Percentiles rank a stretch among this genome's conserved stretches.
Evolutionary conservation across 228 moss, liverwort and hornwort species (phyloP).

Genomic region (Sphagnum magellanicum): DNA sequence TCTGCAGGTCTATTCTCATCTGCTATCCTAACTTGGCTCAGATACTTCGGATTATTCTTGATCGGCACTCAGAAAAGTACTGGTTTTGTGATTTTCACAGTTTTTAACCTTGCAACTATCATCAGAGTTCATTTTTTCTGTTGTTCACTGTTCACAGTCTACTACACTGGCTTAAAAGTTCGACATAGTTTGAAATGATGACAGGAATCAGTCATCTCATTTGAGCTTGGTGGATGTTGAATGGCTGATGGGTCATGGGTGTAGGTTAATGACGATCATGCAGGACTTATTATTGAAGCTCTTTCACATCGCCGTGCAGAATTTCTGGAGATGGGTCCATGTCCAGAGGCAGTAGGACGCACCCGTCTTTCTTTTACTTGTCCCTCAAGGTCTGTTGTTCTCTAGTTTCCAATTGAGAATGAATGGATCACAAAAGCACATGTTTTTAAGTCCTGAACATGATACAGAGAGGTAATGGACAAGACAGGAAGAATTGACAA

Average conservation of each 20-base stretch:
- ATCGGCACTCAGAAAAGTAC: too few species aligned
- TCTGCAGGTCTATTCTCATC: neutral
- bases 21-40: too few species aligned
- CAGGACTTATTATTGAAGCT: slow-evolving; percentile 87
- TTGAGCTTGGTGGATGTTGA: too few species aligned
- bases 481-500: too few species aligned
- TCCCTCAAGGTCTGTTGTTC: slow-evolving; percentile 51
- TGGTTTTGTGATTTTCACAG: too few species aligned
- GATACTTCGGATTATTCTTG: too few species aligned
- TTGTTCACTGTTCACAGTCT: neutral
- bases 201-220: too few species aligned
- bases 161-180: too few species aligned
- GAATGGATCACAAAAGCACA: neutral
- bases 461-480: neutral
- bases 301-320: slow-evolving; percentile 92
- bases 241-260: neutral
- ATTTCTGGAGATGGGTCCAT: slow-evolving; percentile 93
- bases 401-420: neutral
- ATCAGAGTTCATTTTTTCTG: neutral
- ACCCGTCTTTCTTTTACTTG: slow-evolving; percentile 80
- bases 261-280: slow-evolving; percentile 78
- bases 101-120: neutral
- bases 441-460: neutral
- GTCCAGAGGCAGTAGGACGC: slow-evolving; percentile 81
- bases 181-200: too few species aligned